Base-by-base conservation (phyloP, 371 early-diverging fungal genomes). In the Mortierella sp. region DNA sequence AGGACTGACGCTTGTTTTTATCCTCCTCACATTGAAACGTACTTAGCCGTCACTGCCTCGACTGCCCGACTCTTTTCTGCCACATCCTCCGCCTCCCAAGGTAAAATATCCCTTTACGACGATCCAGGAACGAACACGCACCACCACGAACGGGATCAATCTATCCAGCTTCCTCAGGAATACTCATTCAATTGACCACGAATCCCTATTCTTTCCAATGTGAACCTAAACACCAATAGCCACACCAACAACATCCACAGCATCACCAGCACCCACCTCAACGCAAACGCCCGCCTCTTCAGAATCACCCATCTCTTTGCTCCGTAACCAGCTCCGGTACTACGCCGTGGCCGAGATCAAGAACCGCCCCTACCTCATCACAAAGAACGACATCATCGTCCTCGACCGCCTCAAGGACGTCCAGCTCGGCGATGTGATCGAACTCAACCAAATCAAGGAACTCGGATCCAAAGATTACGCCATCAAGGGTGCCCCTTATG, bases 341-440 rank as follows among this genome's bases (percentile, higher is more conserved):
- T 96, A 93, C 84, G 98, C 98, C 19, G 94, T 96, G 45, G 94
- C 96, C 37, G 96, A 97, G 76, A 92, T 99, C 81, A 93, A 95
- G 61, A 93, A 93, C 68, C 93, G 96, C 41, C 97, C 95, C 13
- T 97, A 93, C 86, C 90, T 96, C 69, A 95, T 98, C 34, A 93
- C 95, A 41, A 87, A 93, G 76, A 93, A 96, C 85, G 99, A 99
- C 85, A 90, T 97, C 61, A 91, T 99, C 52, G 89, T 97, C 47
- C 91, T 96, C 47, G 92, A 95, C 84, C 89, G 95, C 26, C 92
- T 97, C 78, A 87, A 90, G 44, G 94, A 95, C 68, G 92, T 95
- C 29, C 87, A 92, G 52, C 87, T 97, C 1, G 99, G 99, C 43
- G 98, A 97, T 88, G 92, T 95, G 31, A 87, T 99, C 64, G 88